Percentiles rank a stretch among this genome's conserved stretches.
These are phyloP conservation scores for Microascus cirrosus DNA, from an alignment of 2,329 filamentous ascomycete species.

Conservation along the genomic window DNA sequence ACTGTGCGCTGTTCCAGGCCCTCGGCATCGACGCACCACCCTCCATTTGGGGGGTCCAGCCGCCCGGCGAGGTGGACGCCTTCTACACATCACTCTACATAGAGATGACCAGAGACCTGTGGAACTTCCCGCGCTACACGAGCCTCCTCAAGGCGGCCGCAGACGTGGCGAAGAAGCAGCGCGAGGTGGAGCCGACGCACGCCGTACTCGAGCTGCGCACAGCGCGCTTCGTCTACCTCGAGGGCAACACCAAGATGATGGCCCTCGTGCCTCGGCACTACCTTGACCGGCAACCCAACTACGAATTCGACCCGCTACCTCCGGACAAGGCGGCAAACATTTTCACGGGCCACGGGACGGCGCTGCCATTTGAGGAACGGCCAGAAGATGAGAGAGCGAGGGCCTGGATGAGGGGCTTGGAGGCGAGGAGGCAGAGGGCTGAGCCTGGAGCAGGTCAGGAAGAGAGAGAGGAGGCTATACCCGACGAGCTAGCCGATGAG, in stretches of 20 bases:
- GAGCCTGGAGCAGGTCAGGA: neutral
- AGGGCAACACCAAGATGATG: conserved; percentile 62
- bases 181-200: conserved; percentile 13
- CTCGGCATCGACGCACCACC: conserved; percentile 69
- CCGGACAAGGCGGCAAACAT: conserved; percentile 47
- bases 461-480: neutral
- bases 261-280: conserved; percentile 55
- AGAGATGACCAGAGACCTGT: conserved; percentile 66
- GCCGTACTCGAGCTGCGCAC: conserved; percentile 34
- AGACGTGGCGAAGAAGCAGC: neutral
- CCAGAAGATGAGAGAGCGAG: neutral
- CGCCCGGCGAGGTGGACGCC: conserved; percentile 47
- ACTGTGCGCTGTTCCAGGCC: conserved; percentile 67
- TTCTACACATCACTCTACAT: conserved; percentile 70
- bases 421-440: neutral
- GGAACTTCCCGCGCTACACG: conserved; percentile 67
- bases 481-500: neutral
- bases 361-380: conserved; percentile 26
- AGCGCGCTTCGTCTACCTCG: conserved; percentile 68
- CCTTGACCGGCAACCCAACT: conserved; percentile 53
- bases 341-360: conserved; percentile 31
- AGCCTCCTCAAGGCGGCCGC: conserved; percentile 43
- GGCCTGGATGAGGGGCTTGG: neutral
- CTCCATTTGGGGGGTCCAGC: conserved; percentile 69
- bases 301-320: conserved; percentile 74